Base-by-base conservation (phyloP, 805 yeast genomes). In the Sugiyamaella mastotermitis region DNA sequence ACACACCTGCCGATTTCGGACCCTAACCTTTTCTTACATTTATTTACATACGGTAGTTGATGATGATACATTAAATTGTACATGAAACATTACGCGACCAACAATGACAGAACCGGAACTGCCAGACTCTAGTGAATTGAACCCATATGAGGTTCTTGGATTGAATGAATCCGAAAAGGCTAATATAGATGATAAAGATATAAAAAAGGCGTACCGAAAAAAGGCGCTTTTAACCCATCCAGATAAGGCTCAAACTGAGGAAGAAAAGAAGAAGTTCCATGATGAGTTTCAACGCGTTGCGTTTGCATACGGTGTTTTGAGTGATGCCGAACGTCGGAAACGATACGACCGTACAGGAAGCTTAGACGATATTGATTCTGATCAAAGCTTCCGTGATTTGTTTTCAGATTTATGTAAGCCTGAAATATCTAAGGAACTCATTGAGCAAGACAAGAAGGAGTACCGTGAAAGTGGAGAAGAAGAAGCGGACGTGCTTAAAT, bases 321-420 rank as follows among this genome's bases (percentile, higher is more conserved):
- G 75, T 19, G 92, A 86, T 52, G 62, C 69, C 0, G 56, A 58
- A 25, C 70, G 73, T 45, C 65, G 85, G 20, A 64, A 64, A 31
- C 57, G 72, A 15, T 86, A 74, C 53, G 95, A 86, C 51, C 53
- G 58, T n/a, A 80, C 90, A 0, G 95, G 94, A 1, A 67, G 76
- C 2, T 53, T 78, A 21, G 71, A 66, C 5, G 77, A 71, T 1
- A 55, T 52, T 28, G 61, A 49, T 7, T 57, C 56, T 14, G 64
- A 49, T 15, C 55, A 54, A 14, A 47, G 49, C 4, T 51, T 68
- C 46, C 53, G 52, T 24, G 70, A 64, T 30, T 53, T 58, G 42
- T 65, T 65, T 38, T 48, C 56, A n/a, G 54, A 52, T 20, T 48
- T 56, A 45, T 57, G 57, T 37, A 50, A 55, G 25, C 50, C 58